Percentiles rank a stretch among this genome's conserved stretches.
These are phyloP conservation scores for Penicillium simplicissimum DNA, from an alignment of 495 filamentous ascomycete genomes.

Conservation along the genomic window DNA sequence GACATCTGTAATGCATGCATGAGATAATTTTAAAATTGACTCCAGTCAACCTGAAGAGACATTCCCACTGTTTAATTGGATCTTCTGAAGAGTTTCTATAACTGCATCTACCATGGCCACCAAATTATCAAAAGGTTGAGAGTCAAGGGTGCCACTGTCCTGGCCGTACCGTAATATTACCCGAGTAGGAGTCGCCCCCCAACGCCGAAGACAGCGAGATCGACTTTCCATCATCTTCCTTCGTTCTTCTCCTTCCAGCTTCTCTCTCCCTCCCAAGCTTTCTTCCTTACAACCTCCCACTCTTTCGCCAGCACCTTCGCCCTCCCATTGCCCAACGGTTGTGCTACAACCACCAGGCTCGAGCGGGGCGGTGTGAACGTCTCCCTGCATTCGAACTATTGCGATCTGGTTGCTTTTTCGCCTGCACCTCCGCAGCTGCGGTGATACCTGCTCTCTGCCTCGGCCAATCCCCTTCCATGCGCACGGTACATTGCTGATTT, in stretches of 20 bases:
- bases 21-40: background rate
- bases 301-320: background rate
- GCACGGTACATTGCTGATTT: slow-evolving; percentile 26
- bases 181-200: slow-evolving; percentile 9
- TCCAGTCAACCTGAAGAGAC: background rate
- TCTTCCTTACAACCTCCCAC: background rate
- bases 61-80: background rate
- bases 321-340: background rate
- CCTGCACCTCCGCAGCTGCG: slow-evolving; percentile 30
- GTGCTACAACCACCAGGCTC: slow-evolving; percentile 10
- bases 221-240: slow-evolving; percentile 8
- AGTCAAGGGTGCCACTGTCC: background rate
- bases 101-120: no score
- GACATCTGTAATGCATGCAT: background rate
- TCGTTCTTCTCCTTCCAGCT: background rate
- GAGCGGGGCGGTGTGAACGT: slow-evolving; percentile 25
- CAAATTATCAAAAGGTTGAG: background rate
- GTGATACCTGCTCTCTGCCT: slow-evolving; percentile 29
- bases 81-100: no score
- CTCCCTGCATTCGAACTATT: slow-evolving; percentile 17
- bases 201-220: slow-evolving; percentile 32
- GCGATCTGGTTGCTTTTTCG: slow-evolving; percentile 29
- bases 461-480: slow-evolving; percentile 36
- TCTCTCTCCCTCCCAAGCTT: slow-evolving; percentile 1
- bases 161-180: slow-evolving; percentile 23